phyloP scores from a whole-genome alignment of 441 rosid genomes.

The Sinapis alba region DNA sequence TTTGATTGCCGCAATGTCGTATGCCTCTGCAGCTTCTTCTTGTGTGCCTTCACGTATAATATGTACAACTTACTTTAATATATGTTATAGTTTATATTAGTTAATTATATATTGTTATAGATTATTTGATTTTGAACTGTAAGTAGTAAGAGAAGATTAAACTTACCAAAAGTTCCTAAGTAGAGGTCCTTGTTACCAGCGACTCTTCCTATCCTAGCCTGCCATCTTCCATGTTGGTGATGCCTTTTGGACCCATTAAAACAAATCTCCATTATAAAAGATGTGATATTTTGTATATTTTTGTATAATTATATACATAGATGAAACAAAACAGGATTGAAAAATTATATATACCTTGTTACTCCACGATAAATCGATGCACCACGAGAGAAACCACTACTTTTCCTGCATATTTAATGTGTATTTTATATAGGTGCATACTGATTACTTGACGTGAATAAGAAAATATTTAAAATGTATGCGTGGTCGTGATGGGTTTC shows the following conservation, averaged over 20 bases:
- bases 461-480: neutral
- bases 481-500: conserved; percentile 19
- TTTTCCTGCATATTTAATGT: conserved; percentile 56
- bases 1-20: conserved; percentile 95
- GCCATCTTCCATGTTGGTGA: conserved; percentile 89
- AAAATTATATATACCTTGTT: conserved; percentile 60
- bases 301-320: neutral
- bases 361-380: conserved; percentile 97
- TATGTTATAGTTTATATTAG: neutral
- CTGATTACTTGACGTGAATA: neutral
- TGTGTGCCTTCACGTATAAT: conserved; percentile 67
- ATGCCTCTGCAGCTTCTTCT: conserved; percentile 98
- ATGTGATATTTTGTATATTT: neutral
- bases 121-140: neutral
- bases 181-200: conserved; percentile 84
- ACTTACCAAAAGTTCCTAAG: conserved; percentile 72
- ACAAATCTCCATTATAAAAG: neutral
- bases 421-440: neutral
- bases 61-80: conserved; percentile 1
- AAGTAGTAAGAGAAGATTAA: neutral
- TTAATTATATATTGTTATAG: neutral
- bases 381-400: conserved; percentile 98
- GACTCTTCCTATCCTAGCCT: conserved; percentile 79
- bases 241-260: conserved; percentile 47
- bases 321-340: neutral